These are phyloP conservation scores for Abortiporus biennis DNA, from an alignment of 1,284 basidiomycete genomes.

Conservation along the genomic window DNA sequence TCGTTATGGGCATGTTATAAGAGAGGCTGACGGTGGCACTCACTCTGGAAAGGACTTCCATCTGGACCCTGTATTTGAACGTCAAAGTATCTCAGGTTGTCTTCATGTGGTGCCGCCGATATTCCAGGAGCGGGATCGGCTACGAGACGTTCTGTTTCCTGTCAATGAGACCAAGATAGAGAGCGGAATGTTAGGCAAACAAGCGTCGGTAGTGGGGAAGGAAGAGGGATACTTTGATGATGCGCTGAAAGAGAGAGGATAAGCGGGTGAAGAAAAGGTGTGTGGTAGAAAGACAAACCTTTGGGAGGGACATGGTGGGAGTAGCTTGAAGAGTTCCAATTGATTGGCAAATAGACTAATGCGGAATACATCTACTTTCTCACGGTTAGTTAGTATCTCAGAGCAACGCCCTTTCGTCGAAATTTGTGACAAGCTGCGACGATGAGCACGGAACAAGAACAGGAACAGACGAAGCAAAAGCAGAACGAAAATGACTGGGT, in stretches of 20 bases:
- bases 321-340: neutral
- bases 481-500: conserved; percentile 63
- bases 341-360: too few species aligned
- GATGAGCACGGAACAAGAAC: too few species aligned
- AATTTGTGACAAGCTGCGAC: too few species aligned
- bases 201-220: conserved; percentile 9
- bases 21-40: conserved; percentile 28
- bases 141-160: conserved; percentile 97
- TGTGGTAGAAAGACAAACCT: conserved; percentile 16
- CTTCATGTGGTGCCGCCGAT: conserved; percentile 89
- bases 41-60: conserved; percentile 92
- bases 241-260: conserved; percentile 31
- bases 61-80: conserved; percentile 94
- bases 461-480: too few species aligned
- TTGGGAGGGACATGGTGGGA: conserved; percentile 25
- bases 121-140: conserved; percentile 97
- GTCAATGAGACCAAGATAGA: conserved; percentile 3
- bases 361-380: too few species aligned
- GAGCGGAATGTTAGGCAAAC: conserved; percentile 5
- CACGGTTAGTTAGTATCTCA: too few species aligned
- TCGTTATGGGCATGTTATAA: too few species aligned
- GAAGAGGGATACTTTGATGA: conserved; percentile 43
- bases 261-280: conserved; percentile 1
- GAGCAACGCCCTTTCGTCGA: too few species aligned
- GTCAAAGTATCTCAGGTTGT: conserved; percentile 98